A percentile compares a stretch with the other conserved stretches of the same genome.
These are phyloP conservation scores for Corylus heterophylla DNA, from an alignment of 306 rosid species.

Conservation along the genomic window DNA sequence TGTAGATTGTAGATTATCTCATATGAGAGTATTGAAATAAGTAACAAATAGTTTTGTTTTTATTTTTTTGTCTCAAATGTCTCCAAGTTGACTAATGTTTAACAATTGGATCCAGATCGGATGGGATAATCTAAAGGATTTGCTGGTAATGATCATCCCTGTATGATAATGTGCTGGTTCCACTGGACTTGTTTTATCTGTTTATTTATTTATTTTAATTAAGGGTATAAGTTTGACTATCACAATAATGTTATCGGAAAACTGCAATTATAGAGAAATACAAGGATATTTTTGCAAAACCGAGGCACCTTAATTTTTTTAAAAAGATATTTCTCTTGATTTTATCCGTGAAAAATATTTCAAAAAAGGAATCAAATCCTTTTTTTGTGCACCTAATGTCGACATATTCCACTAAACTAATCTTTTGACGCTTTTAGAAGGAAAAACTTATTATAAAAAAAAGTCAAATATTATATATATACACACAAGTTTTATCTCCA, in stretches of 20 bases:
- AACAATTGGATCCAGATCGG: neutral
- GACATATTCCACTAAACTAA: neutral
- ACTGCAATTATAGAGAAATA: no score
- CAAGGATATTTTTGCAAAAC: neutral
- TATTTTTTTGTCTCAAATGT: neutral
- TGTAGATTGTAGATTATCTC: no score
- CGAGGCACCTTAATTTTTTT: neutral
- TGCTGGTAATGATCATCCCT: neutral
- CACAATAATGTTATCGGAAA: no score
- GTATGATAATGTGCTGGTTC: no score
- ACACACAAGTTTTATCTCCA: no score
- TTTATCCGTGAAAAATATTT: neutral
- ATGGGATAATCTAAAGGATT: neutral
- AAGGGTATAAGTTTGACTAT: no score
- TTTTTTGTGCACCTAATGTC: slow-evolving; percentile 19
- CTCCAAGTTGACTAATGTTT: neutral
- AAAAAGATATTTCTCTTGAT: neutral
- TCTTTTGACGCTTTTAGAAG: neutral
- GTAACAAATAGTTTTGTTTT: no score
- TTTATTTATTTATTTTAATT: no score
- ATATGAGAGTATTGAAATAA: no score
- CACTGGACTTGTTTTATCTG: no score
- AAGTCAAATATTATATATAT: neutral
- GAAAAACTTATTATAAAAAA: no score
- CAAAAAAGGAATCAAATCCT: slow-evolving; percentile 31